A percentile compares a stretch with the other conserved stretches of the same genome.
Conservation (phyloP, 164 flowering plant species). For the Stephania japonica region DNA sequence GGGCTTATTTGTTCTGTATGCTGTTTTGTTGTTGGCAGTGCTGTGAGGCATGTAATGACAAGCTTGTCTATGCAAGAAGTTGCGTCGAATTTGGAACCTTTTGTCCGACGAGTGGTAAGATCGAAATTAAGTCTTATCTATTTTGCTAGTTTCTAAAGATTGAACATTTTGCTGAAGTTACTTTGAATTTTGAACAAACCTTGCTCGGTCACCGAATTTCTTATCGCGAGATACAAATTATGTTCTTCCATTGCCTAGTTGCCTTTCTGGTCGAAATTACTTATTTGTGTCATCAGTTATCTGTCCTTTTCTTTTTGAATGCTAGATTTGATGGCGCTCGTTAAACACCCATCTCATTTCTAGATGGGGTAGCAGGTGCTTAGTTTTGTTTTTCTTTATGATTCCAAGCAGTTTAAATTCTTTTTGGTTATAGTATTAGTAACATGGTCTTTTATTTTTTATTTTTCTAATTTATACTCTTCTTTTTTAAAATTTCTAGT, state of each 20-base stretch:
- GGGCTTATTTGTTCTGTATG: not conserved
- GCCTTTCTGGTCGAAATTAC: not conserved
- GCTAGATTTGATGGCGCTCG: no score
- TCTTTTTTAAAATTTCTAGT: no score
- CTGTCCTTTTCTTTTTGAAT: no score
- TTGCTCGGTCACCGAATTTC: not conserved
- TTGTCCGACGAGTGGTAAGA: constrained; percentile 43
- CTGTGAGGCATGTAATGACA: constrained; percentile 18
- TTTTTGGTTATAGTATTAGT: no score
- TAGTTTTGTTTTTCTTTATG: no score
- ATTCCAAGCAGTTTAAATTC: no score
- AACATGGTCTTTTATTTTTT: no score
- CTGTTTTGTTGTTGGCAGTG: constrained; percentile 22
- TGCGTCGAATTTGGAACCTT: constrained; percentile 28
- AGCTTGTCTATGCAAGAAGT: constrained; percentile 21
- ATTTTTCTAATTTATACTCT: no score
- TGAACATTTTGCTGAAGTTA: not conserved
- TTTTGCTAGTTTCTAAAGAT: not conserved
- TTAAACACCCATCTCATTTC: no score
- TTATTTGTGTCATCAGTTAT: no score
- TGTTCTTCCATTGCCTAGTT: not conserved
- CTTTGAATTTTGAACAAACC: not conserved
- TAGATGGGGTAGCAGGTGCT: no score
- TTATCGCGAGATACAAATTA: not conserved
- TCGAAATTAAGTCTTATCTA: not conserved